Evolutionary conservation across 257 asterid species (phyloP).

Genomic region (Mentha longifolia): DNA sequence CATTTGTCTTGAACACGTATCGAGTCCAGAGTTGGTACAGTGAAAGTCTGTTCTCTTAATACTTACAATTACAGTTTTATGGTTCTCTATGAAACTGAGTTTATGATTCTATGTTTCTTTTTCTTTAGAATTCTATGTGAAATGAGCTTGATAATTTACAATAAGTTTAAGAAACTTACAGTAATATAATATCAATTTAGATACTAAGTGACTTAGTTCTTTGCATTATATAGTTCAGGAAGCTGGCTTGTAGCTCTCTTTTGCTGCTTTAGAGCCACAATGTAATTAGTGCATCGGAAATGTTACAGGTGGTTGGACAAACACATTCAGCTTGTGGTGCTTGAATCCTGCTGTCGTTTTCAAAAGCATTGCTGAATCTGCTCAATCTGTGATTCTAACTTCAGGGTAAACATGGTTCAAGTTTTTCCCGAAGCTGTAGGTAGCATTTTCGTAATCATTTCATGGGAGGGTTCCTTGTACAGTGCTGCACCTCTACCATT

Average conservation of each 20-base stretch:
- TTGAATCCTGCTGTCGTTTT: slow-evolving; percentile 94
- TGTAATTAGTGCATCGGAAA: slow-evolving; percentile 30
- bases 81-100: slow-evolving; percentile 19
- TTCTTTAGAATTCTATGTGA: neutral
- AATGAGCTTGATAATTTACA: slow-evolving; percentile 1
- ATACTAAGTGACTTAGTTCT: neutral
- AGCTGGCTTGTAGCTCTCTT: slow-evolving; percentile 17
- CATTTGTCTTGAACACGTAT: neutral
- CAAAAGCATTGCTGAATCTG: slow-evolving; percentile 75
- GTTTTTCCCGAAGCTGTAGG: slow-evolving; percentile 20
- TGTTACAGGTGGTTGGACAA: slow-evolving; percentile 61
- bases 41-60: too few species aligned
- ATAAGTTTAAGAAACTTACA: slow-evolving; percentile 13
- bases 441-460: slow-evolving; percentile 14
- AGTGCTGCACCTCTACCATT: neutral
- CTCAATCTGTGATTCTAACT: slow-evolving; percentile 91
- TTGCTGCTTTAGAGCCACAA: slow-evolving; percentile 34
- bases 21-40: neutral
- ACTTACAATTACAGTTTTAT: neutral
- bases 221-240: slow-evolving; percentile 10
- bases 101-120: neutral
- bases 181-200: slow-evolving; percentile 5
- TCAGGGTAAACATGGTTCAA: slow-evolving; percentile 73
- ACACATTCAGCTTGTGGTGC: slow-evolving; percentile 85
- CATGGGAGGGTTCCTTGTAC: neutral